Percentiles rank a stretch among this genome's conserved stretches.
Evolutionary conservation across 2,329 filamentous ascomycete species (phyloP).

Genomic region (Talaromyces rugulosus): DNA sequence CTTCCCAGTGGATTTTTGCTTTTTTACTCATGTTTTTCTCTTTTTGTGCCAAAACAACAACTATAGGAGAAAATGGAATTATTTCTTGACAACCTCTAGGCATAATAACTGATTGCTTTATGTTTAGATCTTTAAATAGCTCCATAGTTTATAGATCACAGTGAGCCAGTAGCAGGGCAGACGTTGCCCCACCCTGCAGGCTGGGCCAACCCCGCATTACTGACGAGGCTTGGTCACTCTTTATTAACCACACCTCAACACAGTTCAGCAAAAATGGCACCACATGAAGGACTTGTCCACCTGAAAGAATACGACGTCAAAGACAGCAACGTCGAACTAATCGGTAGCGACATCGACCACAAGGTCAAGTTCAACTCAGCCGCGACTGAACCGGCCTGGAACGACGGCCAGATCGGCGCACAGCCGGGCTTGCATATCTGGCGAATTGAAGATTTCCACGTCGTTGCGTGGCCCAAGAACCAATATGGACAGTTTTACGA

Average conservation of each 20-base stretch:
- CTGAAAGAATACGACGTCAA: constrained; percentile 62
- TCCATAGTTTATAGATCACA: neutral
- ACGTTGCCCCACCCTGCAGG: neutral
- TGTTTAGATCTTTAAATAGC: neutral
- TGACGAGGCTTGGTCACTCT: neutral
- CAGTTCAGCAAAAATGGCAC: constrained; percentile 47
- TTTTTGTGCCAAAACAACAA: neutral
- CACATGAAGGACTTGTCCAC: constrained; percentile 59
- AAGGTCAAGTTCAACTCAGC: constrained; percentile 65
- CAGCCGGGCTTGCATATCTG: constrained; percentile 56
- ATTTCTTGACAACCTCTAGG: neutral
- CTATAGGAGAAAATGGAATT: neutral
- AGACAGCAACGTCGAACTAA: constrained; percentile 64
- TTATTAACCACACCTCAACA: neutral
- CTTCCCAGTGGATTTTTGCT: neutral
- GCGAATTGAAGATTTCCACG: constrained; percentile 65
- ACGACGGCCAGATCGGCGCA: constrained; percentile 52
- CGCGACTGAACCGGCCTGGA: constrained; percentile 63
- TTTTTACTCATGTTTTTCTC: neutral
- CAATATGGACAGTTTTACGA: constrained; percentile 60
- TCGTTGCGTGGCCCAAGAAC: constrained; percentile 57
- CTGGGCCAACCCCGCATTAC: neutral
- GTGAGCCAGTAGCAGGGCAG: neutral
- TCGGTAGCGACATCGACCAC: constrained; percentile 62
- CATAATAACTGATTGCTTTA: neutral